These are phyloP conservation scores for Rhododendron williamsianum DNA, from an alignment of 148 eudicot genomes.

Conservation along the genomic window DNA sequence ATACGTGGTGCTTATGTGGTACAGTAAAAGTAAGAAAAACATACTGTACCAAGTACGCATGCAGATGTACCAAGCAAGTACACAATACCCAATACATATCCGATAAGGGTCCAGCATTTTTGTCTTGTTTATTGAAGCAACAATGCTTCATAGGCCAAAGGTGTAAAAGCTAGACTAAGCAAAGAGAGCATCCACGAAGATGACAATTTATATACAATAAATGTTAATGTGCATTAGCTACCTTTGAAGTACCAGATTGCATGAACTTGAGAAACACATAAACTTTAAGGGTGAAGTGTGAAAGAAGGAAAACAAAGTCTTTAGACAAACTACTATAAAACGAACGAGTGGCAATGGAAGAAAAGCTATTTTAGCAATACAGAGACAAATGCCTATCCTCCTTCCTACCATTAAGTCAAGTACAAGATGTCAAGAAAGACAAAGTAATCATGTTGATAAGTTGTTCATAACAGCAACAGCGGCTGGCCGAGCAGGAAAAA, in stretches of 20 bases:
- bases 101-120: background rate
- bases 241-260: background rate
- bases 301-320: background rate
- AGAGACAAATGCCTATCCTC: background rate
- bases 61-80: background rate
- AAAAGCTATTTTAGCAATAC: background rate
- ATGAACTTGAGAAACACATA: background rate
- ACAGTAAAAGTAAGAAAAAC: background rate
- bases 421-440: background rate
- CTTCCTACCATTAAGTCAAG: background rate
- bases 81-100: background rate
- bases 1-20: background rate
- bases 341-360: background rate
- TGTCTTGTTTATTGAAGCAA: background rate
- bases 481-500: no score
- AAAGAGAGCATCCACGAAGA: background rate
- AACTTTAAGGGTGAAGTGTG: background rate
- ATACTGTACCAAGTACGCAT: background rate
- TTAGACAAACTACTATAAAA: background rate
- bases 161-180: background rate
- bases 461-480: background rate
- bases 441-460: background rate
- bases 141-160: background rate
- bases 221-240: background rate
- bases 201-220: background rate